phyloP scores from a whole-genome alignment of 129 eudicot genomes.

The Flaveria robusta region DNA sequence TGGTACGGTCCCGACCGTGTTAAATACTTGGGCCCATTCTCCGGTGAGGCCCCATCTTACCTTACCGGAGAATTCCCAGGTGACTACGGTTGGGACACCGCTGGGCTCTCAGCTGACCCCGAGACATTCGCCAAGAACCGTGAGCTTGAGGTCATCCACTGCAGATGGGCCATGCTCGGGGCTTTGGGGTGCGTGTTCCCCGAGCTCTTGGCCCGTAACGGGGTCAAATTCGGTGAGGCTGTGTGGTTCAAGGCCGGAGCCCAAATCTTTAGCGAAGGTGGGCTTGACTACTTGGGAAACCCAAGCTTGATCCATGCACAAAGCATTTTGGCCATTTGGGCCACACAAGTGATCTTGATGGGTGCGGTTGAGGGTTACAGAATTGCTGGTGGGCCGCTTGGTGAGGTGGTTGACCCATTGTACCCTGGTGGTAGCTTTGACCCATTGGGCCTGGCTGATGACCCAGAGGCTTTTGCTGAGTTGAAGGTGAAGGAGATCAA shows the following conservation, averaged over 20 bases:
- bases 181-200: constrained; percentile 50
- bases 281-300: constrained; percentile 49
- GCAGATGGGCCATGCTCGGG: constrained; percentile 67
- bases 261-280: constrained; percentile 49
- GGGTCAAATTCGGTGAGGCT: constrained; percentile 45
- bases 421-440: constrained; percentile 79
- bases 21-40: constrained; percentile 44
- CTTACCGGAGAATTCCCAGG: constrained; percentile 45
- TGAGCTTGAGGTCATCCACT: constrained; percentile 47
- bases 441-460: constrained; percentile 79
- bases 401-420: constrained; percentile 74
- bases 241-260: constrained; percentile 50
- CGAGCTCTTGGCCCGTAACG: constrained; percentile 45
- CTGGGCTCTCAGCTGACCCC: constrained; percentile 43
- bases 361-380: constrained; percentile 71
- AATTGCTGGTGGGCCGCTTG: constrained; percentile 73
- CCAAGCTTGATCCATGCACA: constrained; percentile 46
- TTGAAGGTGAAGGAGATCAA: constrained; percentile 72
- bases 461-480: constrained; percentile 80
- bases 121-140: constrained; percentile 49
- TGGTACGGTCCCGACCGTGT: constrained; percentile 52
- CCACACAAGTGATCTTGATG: constrained; percentile 49
- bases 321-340: constrained; percentile 46
- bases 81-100: constrained; percentile 51
- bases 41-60: constrained; percentile 46